These are phyloP conservation scores for Acanthamoeba royreba DNA, from an alignment of 208 protist genomes.

Conservation along the genomic window DNA sequence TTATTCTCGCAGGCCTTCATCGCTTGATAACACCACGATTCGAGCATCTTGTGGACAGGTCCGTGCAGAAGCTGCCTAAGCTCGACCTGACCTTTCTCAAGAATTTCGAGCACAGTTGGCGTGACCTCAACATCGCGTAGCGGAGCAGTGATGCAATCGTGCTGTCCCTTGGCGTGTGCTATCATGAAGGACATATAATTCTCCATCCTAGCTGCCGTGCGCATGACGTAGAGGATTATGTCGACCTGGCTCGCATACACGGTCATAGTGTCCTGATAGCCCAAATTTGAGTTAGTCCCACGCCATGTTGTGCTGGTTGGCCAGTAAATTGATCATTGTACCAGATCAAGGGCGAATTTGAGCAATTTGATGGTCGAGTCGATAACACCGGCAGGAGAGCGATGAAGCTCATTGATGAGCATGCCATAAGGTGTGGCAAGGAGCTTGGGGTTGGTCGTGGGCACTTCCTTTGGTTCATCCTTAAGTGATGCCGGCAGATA, in stretches of 20 bases:
- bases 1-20: slow-evolving; percentile 19
- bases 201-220: neutral
- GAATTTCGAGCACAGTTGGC: neutral
- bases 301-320: neutral
- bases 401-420: slow-evolving; percentile 84
- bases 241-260: neutral
- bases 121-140: neutral
- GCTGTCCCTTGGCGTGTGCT: neutral
- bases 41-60: slow-evolving; percentile 12
- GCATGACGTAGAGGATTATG: slow-evolving; percentile 21
- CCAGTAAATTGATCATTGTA: neutral
- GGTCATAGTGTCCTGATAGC: neutral
- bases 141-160: slow-evolving; percentile 6
- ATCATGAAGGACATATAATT: slow-evolving; percentile 23
- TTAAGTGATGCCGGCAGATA: slow-evolving; percentile 65
- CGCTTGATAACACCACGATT: neutral
- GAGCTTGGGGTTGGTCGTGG: slow-evolving; percentile 75
- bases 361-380: slow-evolving; percentile 35
- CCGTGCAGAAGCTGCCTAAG: neutral
- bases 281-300: neutral
- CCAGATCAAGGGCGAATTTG: slow-evolving; percentile 53
- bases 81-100: neutral
- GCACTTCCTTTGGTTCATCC: slow-evolving; percentile 63
- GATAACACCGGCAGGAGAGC: slow-evolving; percentile 72
- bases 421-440: slow-evolving; percentile 84